Conservation (phyloP, 148 eudicot genomes). For the Vaccinium macrocarpon region DNA sequence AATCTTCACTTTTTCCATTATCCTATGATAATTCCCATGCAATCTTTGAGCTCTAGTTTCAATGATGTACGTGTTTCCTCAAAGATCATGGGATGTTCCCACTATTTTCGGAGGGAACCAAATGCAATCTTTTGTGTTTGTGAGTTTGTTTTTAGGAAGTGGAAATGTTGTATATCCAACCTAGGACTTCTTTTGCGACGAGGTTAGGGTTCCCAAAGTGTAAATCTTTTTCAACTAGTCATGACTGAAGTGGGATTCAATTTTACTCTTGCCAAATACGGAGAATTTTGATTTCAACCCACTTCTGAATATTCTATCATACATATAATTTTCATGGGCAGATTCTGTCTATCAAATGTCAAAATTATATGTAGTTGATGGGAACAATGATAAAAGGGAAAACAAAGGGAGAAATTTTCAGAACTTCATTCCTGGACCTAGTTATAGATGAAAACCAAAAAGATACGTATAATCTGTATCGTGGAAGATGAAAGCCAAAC, state of each 20-base stretch:
- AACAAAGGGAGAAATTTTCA: too few relatives aligned
- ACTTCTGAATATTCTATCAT: neutral
- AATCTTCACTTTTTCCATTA: neutral
- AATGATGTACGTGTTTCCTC: neutral
- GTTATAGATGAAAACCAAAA: too few relatives aligned
- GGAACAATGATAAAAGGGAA: too few relatives aligned
- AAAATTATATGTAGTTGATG: too few relatives aligned
- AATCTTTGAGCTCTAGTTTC: neutral
- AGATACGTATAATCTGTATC: too few relatives aligned
- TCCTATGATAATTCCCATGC: neutral
- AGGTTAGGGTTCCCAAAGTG: neutral
- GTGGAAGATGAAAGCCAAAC: too few relatives aligned
- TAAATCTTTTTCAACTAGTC: neutral
- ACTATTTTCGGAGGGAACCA: too few relatives aligned
- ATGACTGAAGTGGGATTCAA: neutral
- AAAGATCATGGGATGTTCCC: neutral
- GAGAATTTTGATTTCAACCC: neutral
- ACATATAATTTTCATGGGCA: too few relatives aligned
- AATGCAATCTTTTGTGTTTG: too few relatives aligned
- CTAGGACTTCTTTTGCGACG: neutral
- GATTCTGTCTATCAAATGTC: too few relatives aligned
- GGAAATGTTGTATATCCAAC: neutral
- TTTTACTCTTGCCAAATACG: neutral
- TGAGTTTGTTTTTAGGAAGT: neutral
- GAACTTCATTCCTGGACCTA: too few relatives aligned